These are phyloP conservation scores for Scortechinia acanthostroma DNA, from an alignment of 2,329 filamentous ascomycete genomes.

Conservation along the genomic window DNA sequence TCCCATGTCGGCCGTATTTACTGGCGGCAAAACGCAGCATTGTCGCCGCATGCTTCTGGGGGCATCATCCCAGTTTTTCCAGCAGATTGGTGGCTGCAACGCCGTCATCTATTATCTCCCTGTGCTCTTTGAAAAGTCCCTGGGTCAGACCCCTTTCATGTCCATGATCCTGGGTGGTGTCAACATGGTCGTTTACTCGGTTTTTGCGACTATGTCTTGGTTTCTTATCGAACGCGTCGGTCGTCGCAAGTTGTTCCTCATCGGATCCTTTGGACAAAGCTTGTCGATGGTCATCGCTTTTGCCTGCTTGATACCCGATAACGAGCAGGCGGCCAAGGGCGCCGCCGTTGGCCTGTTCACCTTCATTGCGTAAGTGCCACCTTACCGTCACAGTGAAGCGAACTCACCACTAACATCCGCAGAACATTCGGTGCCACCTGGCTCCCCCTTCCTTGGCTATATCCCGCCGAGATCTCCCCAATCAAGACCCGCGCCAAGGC, in stretches of 20 bases:
- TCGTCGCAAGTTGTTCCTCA: conserved; percentile 39
- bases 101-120: conserved; percentile 56
- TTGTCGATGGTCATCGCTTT: conserved; percentile 54
- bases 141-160: conserved; percentile 31
- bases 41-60: neutral
- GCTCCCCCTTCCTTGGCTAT: conserved; percentile 19
- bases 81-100: conserved; percentile 52
- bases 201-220: conserved; percentile 45
- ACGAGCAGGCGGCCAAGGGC: conserved; percentile 53
- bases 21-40: conserved; percentile 35
- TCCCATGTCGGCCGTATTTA: conserved; percentile 54
- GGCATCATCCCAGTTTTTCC: conserved; percentile 50
- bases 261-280: conserved; percentile 43
- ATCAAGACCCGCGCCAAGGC: conserved; percentile 35
- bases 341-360: conserved; percentile 63
- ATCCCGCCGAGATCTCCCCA: conserved; percentile 44
- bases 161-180: conserved; percentile 43
- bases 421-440: conserved; percentile 10
- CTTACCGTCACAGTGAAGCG: too few relatives aligned
- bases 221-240: conserved; percentile 40
- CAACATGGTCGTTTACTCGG: conserved; percentile 49
- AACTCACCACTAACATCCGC: too few relatives aligned
- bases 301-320: conserved; percentile 43
- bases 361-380: conserved; percentile 65
- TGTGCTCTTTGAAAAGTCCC: conserved; percentile 40